Evolutionary conservation across 139 green algal species (phyloP).

Genomic region (Zygnema circumcarinatum): DNA sequence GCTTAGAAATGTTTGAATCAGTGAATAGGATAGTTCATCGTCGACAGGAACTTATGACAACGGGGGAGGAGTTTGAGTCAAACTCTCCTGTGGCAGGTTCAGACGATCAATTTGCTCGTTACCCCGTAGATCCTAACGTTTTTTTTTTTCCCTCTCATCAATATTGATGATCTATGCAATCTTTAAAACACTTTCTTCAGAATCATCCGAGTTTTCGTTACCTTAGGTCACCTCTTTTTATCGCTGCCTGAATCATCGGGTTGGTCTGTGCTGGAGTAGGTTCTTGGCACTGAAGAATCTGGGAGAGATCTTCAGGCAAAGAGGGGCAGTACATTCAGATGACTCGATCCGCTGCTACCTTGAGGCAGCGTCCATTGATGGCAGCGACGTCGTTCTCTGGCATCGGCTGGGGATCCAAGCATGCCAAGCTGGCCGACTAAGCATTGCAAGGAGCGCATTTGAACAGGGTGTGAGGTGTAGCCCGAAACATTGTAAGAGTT

Average conservation of each 20-base stretch:
- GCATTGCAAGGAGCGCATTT: conserved; percentile 47
- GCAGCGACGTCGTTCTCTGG: conserved; percentile 53
- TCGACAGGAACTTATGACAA: not conserved
- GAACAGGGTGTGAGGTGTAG: conserved; percentile 52
- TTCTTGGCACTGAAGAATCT: conserved; percentile 57
- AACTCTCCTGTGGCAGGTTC: not conserved
- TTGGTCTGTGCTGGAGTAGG: conserved; percentile 8
- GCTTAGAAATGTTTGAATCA: not conserved
- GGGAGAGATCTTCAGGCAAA: conserved; percentile 30
- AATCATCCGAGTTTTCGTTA: too few species aligned
- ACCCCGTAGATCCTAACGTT: too few species aligned
- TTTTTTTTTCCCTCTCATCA: too few species aligned
- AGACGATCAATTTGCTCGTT: too few species aligned
- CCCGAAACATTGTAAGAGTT: conserved; percentile 46
- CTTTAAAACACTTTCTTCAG: too few species aligned
- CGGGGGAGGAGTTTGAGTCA: not conserved
- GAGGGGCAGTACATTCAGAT: not conserved
- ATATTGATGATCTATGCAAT: too few species aligned
- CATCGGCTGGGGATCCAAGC: conserved; percentile 48
- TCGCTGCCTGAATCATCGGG: too few species aligned
- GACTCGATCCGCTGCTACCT: conserved; percentile 43
- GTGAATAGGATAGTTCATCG: too few species aligned
- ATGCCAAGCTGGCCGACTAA: conserved; percentile 12
- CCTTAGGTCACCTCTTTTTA: too few species aligned
- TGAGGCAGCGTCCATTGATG: conserved; percentile 43